Conservation (phyloP, 257 asterid species). For the Fraxinus excelsior region DNA sequence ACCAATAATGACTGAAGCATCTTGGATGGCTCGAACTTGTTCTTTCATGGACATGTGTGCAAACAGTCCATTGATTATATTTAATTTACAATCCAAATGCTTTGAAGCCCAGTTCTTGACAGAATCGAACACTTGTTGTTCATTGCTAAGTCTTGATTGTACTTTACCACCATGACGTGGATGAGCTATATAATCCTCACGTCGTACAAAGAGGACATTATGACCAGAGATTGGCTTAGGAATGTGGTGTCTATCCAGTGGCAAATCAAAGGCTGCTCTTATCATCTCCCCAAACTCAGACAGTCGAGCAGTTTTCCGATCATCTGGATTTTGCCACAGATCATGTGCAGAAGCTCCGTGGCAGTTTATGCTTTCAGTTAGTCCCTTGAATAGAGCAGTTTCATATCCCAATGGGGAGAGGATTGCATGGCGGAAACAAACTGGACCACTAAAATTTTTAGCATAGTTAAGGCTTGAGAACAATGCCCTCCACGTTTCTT, state of each 20-base stretch:
- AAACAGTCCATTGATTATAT: constrained; percentile 71
- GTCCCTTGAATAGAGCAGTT: constrained; percentile 85
- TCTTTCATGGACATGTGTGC: constrained; percentile 99
- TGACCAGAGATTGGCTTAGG: constrained; percentile 43
- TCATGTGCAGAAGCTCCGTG: constrained; percentile 73
- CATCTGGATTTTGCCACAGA: constrained; percentile 63
- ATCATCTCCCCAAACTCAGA: constrained; percentile 98
- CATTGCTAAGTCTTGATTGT: constrained; percentile 87
- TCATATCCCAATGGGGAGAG: constrained; percentile 91
- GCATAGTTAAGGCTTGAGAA: constrained; percentile 86
- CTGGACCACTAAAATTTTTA: constrained; percentile 64
- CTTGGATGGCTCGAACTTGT: constrained; percentile 85
- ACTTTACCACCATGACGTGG: constrained; percentile 95
- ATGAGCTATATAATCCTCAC: constrained; percentile 94
- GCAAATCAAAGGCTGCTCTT: constrained; percentile 78
- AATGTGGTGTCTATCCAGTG: constrained; percentile 47
- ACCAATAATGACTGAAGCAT: constrained; percentile 80
- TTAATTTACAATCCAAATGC: constrained; percentile 51
- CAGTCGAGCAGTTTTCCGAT: constrained; percentile 71
- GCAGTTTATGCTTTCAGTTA: constrained; percentile 61
- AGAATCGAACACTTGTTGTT: constrained; percentile 65
- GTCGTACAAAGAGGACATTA: constrained; percentile 82
- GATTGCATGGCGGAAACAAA: constrained; percentile 87
- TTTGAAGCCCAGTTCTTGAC: constrained; percentile 62
- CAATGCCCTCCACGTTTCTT: constrained; percentile 89